Base-by-base conservation (phyloP, 2,329 filamentous ascomycete species). In the Grosmannia clavigera region DNA sequence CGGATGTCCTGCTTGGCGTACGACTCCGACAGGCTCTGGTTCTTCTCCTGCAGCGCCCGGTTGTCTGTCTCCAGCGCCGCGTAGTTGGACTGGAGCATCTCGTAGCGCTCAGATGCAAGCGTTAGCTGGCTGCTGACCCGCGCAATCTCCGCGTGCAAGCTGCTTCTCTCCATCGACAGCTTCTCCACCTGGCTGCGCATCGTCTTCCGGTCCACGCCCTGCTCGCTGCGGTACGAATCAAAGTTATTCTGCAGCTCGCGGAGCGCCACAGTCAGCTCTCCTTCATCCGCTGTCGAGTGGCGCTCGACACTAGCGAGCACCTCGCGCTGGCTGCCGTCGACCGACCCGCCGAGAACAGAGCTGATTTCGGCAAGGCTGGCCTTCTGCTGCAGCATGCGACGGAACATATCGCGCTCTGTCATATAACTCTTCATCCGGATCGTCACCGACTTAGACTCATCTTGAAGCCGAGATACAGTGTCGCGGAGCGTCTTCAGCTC, bases 321-420 rank as follows among this genome's bases (percentile, higher is more conserved):
- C 58, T 78, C 76, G 46, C 80, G 77, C 55, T 75, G 72, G 55
- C 70, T 74, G 19, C 82, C 80, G 61, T 86, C 83, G 38, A 87
- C 74, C 22, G 88, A n/a, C 35, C 57, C 59, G 1, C 87, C 89
- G 68, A 95, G 85, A 57, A 85, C 78, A 1, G 85, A 85, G 19
- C 81, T 80, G 51, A 87, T 76, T 62, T 91, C 86, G 14, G 75
- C 78, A 70, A 81, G 69, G 69, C 81, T 68, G 68, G 78, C 70
- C 74, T 85, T 72, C 63, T 94, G 88, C 65, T 92, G 88, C 35
- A 96, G 81, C 77, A 97, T 92, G 58, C 92, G 90, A 27, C 92
- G 86, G 85, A 96, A 97, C 83, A 96, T 96, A 70, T 99, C 92
- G 63, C 94, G 86, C 74, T 99, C 94, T 67, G 91, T 90, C 70